These are phyloP conservation scores for Magnolia changhungtana DNA, from an alignment of 164 flowering plant genomes.

Conservation along the genomic window DNA sequence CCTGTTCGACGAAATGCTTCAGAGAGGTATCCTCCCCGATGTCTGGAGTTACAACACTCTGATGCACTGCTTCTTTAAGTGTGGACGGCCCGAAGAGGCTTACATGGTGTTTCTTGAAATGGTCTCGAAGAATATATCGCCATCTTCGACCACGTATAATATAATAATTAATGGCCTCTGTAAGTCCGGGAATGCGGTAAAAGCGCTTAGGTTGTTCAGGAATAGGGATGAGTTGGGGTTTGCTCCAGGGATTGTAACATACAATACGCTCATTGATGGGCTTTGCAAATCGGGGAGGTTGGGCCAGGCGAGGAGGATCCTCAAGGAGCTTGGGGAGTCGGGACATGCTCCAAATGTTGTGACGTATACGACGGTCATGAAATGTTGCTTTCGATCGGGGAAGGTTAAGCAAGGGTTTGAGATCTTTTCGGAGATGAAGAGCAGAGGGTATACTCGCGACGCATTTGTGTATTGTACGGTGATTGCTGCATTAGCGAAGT, in stretches of 20 bases:
- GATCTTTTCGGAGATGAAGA: conserved; percentile 58
- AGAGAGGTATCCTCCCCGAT: conserved; percentile 56
- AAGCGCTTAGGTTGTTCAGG: conserved; percentile 69
- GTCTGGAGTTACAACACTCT: conserved; percentile 74
- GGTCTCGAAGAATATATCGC: conserved; percentile 24
- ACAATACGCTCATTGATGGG: conserved; percentile 77
- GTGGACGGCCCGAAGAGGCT: conserved; percentile 65
- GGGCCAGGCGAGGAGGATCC: conserved; percentile 39
- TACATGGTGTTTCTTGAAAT: conserved; percentile 47
- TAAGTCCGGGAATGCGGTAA: conserved; percentile 44
- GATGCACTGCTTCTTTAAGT: conserved; percentile 70
- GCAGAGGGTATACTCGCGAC: conserved; percentile 67
- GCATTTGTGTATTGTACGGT: conserved; percentile 67
- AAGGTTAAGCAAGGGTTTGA: conserved; percentile 53
- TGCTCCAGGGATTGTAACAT: conserved; percentile 50
- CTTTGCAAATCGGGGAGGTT: conserved; percentile 58
- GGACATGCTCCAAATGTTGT: conserved; percentile 56
- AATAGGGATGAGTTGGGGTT: conserved; percentile 48
- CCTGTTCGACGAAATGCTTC: conserved; percentile 72
- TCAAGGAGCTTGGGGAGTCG: conserved; percentile 48
- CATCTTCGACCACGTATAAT: conserved; percentile 49
- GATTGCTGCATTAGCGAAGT: conserved; percentile 53
- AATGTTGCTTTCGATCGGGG: conserved; percentile 51
- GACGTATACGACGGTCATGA: conserved; percentile 80
- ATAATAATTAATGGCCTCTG: conserved; percentile 77